Conservation (phyloP, 129 eudicot genomes). For the Artemisia argyi region DNA sequence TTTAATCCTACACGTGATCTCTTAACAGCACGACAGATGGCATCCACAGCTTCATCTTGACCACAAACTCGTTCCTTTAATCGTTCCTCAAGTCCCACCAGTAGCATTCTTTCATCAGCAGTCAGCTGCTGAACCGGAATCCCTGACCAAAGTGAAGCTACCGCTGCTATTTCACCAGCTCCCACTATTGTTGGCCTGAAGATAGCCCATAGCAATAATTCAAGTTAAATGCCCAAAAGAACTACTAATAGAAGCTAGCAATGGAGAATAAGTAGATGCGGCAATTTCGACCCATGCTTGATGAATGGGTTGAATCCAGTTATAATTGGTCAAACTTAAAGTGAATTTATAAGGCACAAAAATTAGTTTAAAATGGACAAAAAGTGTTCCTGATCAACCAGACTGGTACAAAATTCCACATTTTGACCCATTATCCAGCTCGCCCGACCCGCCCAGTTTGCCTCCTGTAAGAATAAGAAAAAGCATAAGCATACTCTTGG, state of each 20-base stretch:
- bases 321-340: too few relatives aligned
- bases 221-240: not conserved
- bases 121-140: constrained; percentile 75
- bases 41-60: constrained; percentile 91
- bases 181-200: constrained; percentile 64
- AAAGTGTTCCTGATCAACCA: too few relatives aligned
- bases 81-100: constrained; percentile 71
- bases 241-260: not conserved
- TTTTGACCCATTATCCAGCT: not conserved
- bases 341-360: too few relatives aligned
- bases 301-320: too few relatives aligned
- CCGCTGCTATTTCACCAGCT: constrained; percentile 78
- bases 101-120: constrained; percentile 68
- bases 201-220: constrained; percentile 8
- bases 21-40: constrained; percentile 84
- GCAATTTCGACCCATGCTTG: too few relatives aligned
- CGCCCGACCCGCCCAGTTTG: not conserved
- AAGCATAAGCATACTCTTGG: constrained; percentile 60
- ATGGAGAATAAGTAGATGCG: not conserved
- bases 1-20: constrained; percentile 86
- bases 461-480: not conserved
- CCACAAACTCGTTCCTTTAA: constrained; percentile 83
- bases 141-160: constrained; percentile 91
- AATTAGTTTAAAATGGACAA: too few relatives aligned
- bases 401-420: too few relatives aligned